Conservation (phyloP, 805 yeast genomes). For the Kazachstania africana region DNA sequence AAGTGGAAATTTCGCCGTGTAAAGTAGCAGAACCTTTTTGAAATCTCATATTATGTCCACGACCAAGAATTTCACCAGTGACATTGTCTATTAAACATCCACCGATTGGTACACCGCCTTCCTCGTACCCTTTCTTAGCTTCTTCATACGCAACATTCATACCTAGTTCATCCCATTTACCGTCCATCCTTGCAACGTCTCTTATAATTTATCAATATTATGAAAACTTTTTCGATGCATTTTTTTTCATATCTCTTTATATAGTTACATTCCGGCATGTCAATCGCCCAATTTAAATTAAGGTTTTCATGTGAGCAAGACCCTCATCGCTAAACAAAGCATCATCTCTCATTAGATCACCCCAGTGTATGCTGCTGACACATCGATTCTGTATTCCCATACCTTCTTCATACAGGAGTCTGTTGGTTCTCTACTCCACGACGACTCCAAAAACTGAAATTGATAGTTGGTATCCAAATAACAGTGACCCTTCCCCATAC, state of each 20-base stretch:
- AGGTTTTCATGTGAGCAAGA: too few species aligned
- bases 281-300: too few species aligned
- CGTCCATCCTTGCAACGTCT: constrained; percentile 9
- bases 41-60: constrained; percentile 84
- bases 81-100: constrained; percentile 29
- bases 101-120: constrained; percentile 88
- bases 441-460: not conserved
- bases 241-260: too few species aligned
- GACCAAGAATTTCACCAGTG: constrained; percentile 73
- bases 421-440: too few species aligned
- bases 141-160: constrained; percentile 61
- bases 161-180: constrained; percentile 54
- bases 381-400: too few species aligned
- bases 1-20: constrained; percentile 85
- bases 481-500: constrained; percentile 51
- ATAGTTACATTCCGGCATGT: too few species aligned
- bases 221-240: too few species aligned
- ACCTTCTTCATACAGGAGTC: too few species aligned
- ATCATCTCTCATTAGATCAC: too few species aligned
- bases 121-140: constrained; percentile 53
- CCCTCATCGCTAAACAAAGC: too few species aligned
- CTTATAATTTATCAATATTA: too few species aligned
- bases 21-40: constrained; percentile 75
- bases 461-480: not conserved
- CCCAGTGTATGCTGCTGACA: too few species aligned